A percentile compares a stretch with the other conserved stretches of the same genome.
Evolutionary conservation across 169 alveolate genomes (phyloP).

Genomic region (Cyclospora cayetanensis): DNA sequence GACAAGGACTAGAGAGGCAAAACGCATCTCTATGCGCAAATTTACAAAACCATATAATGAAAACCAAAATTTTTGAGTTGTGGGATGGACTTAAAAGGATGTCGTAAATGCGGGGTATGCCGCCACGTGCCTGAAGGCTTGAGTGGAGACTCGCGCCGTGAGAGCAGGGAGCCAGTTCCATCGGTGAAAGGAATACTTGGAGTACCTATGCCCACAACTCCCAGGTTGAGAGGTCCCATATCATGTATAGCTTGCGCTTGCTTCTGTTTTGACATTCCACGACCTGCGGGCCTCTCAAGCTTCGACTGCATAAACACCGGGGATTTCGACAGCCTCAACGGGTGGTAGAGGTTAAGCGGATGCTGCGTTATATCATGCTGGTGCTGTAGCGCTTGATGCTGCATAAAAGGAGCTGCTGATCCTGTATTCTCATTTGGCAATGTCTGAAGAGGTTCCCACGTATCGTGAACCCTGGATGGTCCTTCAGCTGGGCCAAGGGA

Average conservation of each 20-base stretch:
- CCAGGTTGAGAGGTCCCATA: conserved; percentile 24
- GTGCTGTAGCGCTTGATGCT: conserved; percentile 32
- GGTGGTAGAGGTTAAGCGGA: conserved; percentile 2
- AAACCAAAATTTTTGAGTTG: no score
- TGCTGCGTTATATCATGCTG: conserved; percentile 17
- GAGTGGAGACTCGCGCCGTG: conserved; percentile 31
- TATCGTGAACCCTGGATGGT: background rate
- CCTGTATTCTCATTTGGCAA: background rate
- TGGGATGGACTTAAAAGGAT: no score
- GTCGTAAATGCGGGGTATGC: no score
- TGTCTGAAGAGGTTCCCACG: background rate
- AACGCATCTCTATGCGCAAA: no score
- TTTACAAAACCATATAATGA: no score
- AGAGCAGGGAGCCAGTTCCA: background rate
- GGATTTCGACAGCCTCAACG: background rate
- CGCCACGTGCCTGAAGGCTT: background rate
- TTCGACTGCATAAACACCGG: conserved; percentile 4
- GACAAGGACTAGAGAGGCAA: no score
- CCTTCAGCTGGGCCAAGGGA: background rate
- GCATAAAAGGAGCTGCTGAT: background rate
- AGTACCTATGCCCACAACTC: conserved; percentile 35
- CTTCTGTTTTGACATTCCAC: background rate
- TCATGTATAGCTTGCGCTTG: background rate
- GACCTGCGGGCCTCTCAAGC: background rate
- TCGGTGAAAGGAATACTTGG: conserved; percentile 25